Evolutionary conservation across 2,329 filamentous ascomycete genomes (phyloP), one percentile per base, ranked within the genome.

Genomic region (Fusarium secorum): DNA sequence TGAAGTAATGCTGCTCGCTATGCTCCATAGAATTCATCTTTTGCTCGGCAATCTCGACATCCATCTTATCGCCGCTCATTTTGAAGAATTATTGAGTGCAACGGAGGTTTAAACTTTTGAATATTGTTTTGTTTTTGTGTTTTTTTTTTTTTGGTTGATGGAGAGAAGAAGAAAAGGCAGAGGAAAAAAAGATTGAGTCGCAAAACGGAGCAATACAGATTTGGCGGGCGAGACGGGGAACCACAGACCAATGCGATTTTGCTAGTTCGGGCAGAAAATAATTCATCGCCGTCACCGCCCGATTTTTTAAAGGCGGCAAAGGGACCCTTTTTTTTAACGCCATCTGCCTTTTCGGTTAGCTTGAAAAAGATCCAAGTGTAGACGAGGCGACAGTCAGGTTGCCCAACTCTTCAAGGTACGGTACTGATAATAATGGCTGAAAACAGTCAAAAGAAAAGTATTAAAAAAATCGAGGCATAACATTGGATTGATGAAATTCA

Each of bases 1-100:
- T 98, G 86, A 98, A 98, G 87, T 98, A 99, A 83, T 98, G 96
- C 83, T 97, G 94, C 87, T 99, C 96, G 72, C 95, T 96, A 85
- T 97, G 95, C 81, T 93, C 92, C 88, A 97, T 91, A 76, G 85
- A 81, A 80, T 91, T 90, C 82, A 93, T 87, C 82, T 85, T 85
- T 79, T 87, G 81, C 84, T 90, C 88, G 52, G 88, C 88, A 73
- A 83, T 80, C 78, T 88, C 87, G 65, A 89, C 83, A 46, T 89
- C 88, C 86, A 88, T 89, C 68, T 84, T 85, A 66, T 84, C 83
- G 74, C 83, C 82, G 75, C 79, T 81, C 85, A 87, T 87, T 36
- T 67, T 82, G 71, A 39, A 59, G 39, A 72, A 32, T 58, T 56
- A 22, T 41, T 38, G 51, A 35, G 49, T 24, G 22, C 44, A 36